Conservation (phyloP, 208 protist species). For the Wallacemonas collosoma region DNA sequence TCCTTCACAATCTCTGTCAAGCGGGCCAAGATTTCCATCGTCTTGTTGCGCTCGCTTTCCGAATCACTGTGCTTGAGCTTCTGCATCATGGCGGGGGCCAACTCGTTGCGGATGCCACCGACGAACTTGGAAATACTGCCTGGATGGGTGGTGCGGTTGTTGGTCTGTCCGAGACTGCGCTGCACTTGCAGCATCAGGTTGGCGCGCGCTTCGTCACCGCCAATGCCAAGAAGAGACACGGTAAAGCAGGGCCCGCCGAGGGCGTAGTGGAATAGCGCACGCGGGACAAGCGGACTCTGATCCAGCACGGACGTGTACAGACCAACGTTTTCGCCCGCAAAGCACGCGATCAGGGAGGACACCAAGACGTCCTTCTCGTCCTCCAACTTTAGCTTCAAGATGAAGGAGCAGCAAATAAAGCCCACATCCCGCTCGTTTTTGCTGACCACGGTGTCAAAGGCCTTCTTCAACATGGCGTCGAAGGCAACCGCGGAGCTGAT, state of each 20-base stretch:
- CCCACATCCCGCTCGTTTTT: slow-evolving; percentile 56
- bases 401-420: slow-evolving; percentile 66
- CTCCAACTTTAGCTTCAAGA: slow-evolving; percentile 66
- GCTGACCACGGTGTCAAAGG: slow-evolving; percentile 31
- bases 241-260: slow-evolving; percentile 85
- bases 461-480: slow-evolving; percentile 49
- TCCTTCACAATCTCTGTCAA: slow-evolving; percentile 75
- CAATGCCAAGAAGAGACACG: slow-evolving; percentile 71
- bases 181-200: slow-evolving; percentile 78
- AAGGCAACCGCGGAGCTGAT: slow-evolving; percentile 41
- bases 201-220: slow-evolving; percentile 54
- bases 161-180: slow-evolving; percentile 60
- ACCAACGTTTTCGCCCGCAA: slow-evolving; percentile 72
- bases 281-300: slow-evolving; percentile 61
- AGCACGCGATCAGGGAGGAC: slow-evolving; percentile 65
- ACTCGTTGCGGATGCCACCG: slow-evolving; percentile 61
- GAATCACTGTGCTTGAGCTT: slow-evolving; percentile 41
- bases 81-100: slow-evolving; percentile 56
- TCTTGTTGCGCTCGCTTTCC: slow-evolving; percentile 33
- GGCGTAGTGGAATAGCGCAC: slow-evolving; percentile 80
- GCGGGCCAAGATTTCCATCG: slow-evolving; percentile 55
- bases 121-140: slow-evolving; percentile 81
- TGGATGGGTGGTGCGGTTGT: slow-evolving; percentile 65
- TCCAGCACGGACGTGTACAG: slow-evolving; percentile 73
- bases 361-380: slow-evolving; percentile 66